A percentile compares a stretch with the other conserved stretches of the same genome.
Evolutionary conservation across 2,329 filamentous ascomycete genomes (phyloP).

Genomic region (Colletotrichum tabaci): DNA sequence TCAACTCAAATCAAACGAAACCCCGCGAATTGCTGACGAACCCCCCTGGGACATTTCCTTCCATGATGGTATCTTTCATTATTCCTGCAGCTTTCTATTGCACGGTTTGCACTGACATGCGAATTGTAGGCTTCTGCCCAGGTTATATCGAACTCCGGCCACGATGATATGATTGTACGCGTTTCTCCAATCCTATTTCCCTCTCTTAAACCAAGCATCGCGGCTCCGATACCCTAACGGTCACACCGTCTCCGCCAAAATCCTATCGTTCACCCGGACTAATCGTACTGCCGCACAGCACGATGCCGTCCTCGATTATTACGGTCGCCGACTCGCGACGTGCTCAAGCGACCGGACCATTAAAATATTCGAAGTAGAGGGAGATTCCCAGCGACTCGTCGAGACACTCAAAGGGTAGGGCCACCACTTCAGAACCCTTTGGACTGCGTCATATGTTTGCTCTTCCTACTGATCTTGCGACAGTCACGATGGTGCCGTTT

Average conservation of each 20-base stretch:
- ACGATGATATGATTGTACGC: conserved; percentile 99
- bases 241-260: background rate
- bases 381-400: conserved; percentile 88
- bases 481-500: conserved; percentile 97
- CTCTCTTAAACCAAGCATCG: background rate
- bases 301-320: conserved; percentile 98
- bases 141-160: conserved; percentile 66
- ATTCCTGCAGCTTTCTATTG: background rate
- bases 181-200: background rate
- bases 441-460: background rate
- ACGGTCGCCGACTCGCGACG: conserved; percentile 94
- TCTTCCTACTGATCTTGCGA: conserved; percentile 16
- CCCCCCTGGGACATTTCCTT: background rate
- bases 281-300: conserved; percentile 70
- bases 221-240: background rate
- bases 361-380: conserved; percentile 99
- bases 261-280: background rate
- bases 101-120: conserved; percentile 6
- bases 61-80: conserved; percentile 20
- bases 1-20: background rate
- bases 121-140: conserved; percentile 53
- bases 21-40: background rate
- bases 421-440: conserved; percentile 22
- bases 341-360: conserved; percentile 99
- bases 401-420: conserved; percentile 94